Conservation (phyloP, 805 yeast species). For the Starmera amethionina region DNA sequence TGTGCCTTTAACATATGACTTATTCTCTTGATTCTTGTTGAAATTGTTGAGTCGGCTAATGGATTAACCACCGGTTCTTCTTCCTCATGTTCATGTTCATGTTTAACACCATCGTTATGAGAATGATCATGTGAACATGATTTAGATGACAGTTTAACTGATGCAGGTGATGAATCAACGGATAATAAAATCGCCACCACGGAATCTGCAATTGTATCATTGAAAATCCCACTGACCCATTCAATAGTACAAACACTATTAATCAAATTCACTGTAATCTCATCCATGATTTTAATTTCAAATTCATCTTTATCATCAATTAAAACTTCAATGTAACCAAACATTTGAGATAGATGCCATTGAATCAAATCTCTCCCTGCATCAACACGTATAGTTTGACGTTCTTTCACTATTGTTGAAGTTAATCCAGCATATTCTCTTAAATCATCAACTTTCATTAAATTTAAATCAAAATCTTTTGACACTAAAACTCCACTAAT, state of each 20-base stretch:
- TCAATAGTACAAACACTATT: constrained; percentile 55
- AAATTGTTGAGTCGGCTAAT: constrained; percentile 24
- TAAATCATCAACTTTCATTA: constrained; percentile 78
- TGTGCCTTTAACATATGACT: constrained; percentile 64
- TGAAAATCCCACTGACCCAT: constrained; percentile 85
- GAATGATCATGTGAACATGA: constrained; percentile 36
- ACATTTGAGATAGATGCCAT: constrained; percentile 94
- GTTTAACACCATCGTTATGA: constrained; percentile 10
- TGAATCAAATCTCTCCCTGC: constrained; percentile 73
- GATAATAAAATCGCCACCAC: constrained; percentile 83
- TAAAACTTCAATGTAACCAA: constrained; percentile 66
- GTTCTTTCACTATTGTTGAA: constrained; percentile 74
- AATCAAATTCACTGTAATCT: constrained; percentile 39
- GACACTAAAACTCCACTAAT: constrained; percentile 85
- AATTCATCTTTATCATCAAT: constrained; percentile 44
- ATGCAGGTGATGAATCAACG: constrained; percentile 91
- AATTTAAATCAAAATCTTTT: constrained; percentile 78
- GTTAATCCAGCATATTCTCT: constrained; percentile 83
- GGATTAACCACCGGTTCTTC: constrained; percentile 9
- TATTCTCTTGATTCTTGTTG: constrained; percentile 42
- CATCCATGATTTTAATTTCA: constrained; percentile 53
- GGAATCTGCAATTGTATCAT: constrained; percentile 91
- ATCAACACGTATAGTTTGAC: constrained; percentile 67
- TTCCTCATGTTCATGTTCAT: constrained; percentile 8
- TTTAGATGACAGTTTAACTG: constrained; percentile 76